Evolutionary conservation across 1,139 yeast species (phyloP).

Genomic region (Kodamaea derodonti): DNA sequence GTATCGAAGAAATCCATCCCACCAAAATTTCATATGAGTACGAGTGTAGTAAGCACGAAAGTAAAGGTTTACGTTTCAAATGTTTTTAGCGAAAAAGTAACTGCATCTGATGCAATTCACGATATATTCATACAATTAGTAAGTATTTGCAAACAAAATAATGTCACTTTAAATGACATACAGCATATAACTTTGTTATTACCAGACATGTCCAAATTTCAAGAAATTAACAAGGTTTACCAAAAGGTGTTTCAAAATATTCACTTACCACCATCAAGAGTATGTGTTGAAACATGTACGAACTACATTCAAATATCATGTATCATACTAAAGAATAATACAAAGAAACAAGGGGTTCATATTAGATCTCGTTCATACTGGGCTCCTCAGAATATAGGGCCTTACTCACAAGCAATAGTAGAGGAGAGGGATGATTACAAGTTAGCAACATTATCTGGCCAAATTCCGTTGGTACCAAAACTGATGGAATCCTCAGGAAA

Average conservation of each 20-base stretch:
- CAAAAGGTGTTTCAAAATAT: slow-evolving; percentile 49
- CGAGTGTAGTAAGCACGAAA: slow-evolving; percentile 2
- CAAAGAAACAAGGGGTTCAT: slow-evolving; percentile 64
- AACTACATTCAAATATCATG: slow-evolving; percentile 60
- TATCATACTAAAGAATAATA: slow-evolving; percentile 30
- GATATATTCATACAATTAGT: slow-evolving; percentile 47
- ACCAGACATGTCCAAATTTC: slow-evolving; percentile 61
- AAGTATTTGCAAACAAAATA: slow-evolving; percentile 22
- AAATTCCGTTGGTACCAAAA: slow-evolving; percentile 78
- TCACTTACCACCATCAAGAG: slow-evolving; percentile 78
- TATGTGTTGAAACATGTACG: slow-evolving; percentile 66
- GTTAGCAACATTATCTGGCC: slow-evolving; percentile 78
- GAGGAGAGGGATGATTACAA: slow-evolving; percentile 31
- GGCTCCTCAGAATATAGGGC: slow-evolving; percentile 99
- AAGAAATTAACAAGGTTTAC: slow-evolving; percentile 58
- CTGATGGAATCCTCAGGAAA: slow-evolving; percentile 49
- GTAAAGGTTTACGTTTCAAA: slow-evolving; percentile 50
- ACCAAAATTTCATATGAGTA: neutral
- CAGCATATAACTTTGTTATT: slow-evolving; percentile 61
- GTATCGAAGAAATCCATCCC: neutral
- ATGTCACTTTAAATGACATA: slow-evolving; percentile 35
- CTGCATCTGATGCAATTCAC: slow-evolving; percentile 40
- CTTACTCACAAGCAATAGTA: slow-evolving; percentile 82
- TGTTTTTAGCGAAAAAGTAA: slow-evolving; percentile 26
- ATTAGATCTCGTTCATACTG: slow-evolving; percentile 90